A percentile compares a stretch with the other conserved stretches of the same genome.
phyloP scores from a whole-genome alignment of 345 rosid genomes.

The Iberis pinnata region DNA sequence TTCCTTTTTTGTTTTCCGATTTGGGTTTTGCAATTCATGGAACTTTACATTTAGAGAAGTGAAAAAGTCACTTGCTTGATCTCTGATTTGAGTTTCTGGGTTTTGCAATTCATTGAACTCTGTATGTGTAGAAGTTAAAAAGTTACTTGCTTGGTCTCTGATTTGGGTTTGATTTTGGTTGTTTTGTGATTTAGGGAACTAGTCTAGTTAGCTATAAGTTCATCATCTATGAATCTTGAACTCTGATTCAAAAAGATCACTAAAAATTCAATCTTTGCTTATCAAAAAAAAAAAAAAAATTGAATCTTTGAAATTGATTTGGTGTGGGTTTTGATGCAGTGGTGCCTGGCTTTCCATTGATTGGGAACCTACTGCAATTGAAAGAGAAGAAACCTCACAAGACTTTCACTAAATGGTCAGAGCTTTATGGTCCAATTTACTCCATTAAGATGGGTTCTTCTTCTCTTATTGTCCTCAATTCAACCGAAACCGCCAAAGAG shows the following conservation, averaged over 20 bases:
- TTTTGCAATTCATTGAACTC: no score
- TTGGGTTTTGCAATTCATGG: no score
- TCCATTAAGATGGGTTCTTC: slow-evolving; percentile 70
- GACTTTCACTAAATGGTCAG: slow-evolving; percentile 77
- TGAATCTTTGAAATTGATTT: slow-evolving; percentile 11
- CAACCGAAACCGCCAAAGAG: slow-evolving; percentile 70
- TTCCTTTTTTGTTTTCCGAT: not conserved
- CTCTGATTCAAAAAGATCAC: no score
- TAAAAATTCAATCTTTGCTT: no score
- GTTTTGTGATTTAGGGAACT: slow-evolving; percentile 1
- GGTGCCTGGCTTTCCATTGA: slow-evolving; percentile 66
- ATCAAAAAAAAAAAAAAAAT: no score
- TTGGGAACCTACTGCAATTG: slow-evolving; percentile 79
- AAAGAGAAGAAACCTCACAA: slow-evolving; percentile 88
- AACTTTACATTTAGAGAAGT: no score
- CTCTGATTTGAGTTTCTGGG: not conserved
- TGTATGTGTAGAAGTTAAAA: no score
- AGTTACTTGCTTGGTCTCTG: no score
- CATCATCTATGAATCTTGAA: no score
- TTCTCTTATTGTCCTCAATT: slow-evolving; percentile 56
- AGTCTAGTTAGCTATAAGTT: no score
- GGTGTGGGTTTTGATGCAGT: slow-evolving; percentile 40
- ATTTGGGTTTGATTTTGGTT: slow-evolving; percentile 1
- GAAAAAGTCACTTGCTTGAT: no score
- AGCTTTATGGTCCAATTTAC: slow-evolving; percentile 69